phyloP scores from a whole-genome alignment of 2,329 filamentous ascomycete genomes.

The Claviceps fusiformis region DNA sequence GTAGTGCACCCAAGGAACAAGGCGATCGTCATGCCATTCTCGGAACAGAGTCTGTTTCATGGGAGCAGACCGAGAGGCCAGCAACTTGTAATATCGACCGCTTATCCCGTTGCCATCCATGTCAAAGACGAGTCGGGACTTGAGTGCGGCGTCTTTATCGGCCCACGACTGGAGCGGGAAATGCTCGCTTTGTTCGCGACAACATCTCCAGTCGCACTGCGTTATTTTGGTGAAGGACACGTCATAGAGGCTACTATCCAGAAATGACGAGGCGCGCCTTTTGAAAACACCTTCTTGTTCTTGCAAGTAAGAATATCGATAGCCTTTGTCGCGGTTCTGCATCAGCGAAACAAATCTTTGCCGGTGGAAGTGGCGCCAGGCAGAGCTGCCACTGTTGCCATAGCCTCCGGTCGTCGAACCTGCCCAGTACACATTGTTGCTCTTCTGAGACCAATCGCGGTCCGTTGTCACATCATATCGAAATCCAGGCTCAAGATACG shows the following conservation, averaged over 20 bases:
- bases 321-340: slow-evolving; percentile 15
- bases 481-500: slow-evolving; percentile 30
- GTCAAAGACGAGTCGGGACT: slow-evolving; percentile 32
- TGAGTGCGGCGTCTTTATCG: slow-evolving; percentile 18
- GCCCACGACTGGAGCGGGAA: slow-evolving; percentile 20
- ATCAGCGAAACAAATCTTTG: slow-evolving; percentile 29
- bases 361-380: slow-evolving; percentile 32
- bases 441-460: slow-evolving; percentile 33
- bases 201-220: slow-evolving; percentile 30
- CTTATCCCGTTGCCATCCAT: slow-evolving; percentile 43
- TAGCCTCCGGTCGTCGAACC: slow-evolving; percentile 40
- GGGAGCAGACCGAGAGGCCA: slow-evolving; percentile 31
- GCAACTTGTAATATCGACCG: slow-evolving; percentile 36
- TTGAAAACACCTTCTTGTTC: not conserved
- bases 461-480: slow-evolving; percentile 28
- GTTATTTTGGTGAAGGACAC: slow-evolving; percentile 26
- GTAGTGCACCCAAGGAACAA: slow-evolving; percentile 44
- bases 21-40: slow-evolving; percentile 45
- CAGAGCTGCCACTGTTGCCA: slow-evolving; percentile 14
- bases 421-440: slow-evolving; percentile 40
- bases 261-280: slow-evolving; percentile 6
- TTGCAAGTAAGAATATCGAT: not conserved
- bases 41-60: slow-evolving; percentile 39
- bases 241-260: slow-evolving; percentile 24
- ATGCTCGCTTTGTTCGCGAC: slow-evolving; percentile 20